Base-by-base conservation (phyloP, 2,329 filamentous ascomycete genomes). In the Amylocarpus encephaloides region DNA sequence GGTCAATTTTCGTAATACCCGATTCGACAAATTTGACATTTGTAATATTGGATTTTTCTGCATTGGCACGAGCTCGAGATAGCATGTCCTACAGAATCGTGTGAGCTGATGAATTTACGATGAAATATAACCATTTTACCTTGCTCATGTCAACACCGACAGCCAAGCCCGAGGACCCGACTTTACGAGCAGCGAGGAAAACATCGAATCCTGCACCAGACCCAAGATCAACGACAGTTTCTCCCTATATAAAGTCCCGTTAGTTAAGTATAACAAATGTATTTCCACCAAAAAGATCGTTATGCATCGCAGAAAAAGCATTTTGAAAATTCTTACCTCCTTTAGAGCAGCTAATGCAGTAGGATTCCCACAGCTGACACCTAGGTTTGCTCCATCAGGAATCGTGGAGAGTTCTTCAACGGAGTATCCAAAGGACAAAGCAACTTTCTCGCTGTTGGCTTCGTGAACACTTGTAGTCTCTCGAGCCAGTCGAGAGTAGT, bases 141-240 rank as follows among this genome's bases (percentile, higher is more conserved):
- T 41, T 42, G 30, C 36, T 48, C 46, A 48, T 43, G 57, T 83
- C 79, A 4, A 83, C 67, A 6, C 79, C 80, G 43, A 81, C 74
- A 3, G 69, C 76, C 26, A 66, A 71, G 1, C 78, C 78, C 3
- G 61, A 62, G 0, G 57, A 42, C 0, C 77, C 77, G 34, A 82
- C 71, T 56, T 71, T 76, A 22, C 26, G 35, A 26, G 75, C 69
- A 10, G 78, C 77, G 2, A 75, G 70, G 52, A 82, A 79, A 15
- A 75, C 72, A 58, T 83, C 79, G 40, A 82, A 76, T 0, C 79
- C 79, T 6, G 73, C 77, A 2, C 80, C 78, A 53, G 71, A 73
- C 2, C 79, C 79, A 1, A 83, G 66, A 55, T 82, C 79, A 49
- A 83, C 64, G 1, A 82, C 71, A 0, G 71, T 77, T 59, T 83